Evolutionary conservation across 805 yeast genomes (phyloP), one percentile per base, ranked within the genome.

Genomic region (Osmozyma mogii): DNA sequence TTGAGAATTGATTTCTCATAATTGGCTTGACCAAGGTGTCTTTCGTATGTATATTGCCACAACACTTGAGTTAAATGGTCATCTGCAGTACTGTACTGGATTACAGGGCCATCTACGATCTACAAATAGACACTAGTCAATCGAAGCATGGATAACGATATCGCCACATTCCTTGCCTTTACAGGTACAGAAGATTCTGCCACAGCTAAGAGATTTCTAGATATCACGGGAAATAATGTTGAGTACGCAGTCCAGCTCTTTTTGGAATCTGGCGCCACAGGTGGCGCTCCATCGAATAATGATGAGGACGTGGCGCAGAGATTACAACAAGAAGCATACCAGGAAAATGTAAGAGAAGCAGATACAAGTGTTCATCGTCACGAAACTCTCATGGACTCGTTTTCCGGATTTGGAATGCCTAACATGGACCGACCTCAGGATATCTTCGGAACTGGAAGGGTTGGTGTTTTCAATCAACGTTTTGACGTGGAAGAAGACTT

Each of bases 241-340:
- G 95, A 88, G 34, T 71, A 75, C 13, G 97, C 98, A 0, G 83
- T 92, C 6, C 75, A 85, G 9, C 61, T 92, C 25, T 92, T 61
- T 54, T 78, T 82, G 57, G 97, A 92, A 40, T 40, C 57, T 6
- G 43, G 41, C 26, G 11, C 25, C 16, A 15, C n/a, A 12, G 18
- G 34, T 11, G 18, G 27, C 17, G 38, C 52, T 28, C 54, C 47
- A n/a, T 31, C 47, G 5, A 41, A 47, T 4, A 63, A 64, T 31
- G 77, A 70, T 41, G 81, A 65, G 19, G 74, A 66, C 30, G 37
- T 75, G 30, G 89, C 89, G 1, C 66, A 70, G 34, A 55, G 73
- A 35, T 51, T 81, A 28, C 89, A 80, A 42, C 64, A 66, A 30
- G 83, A 81, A 40, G 74, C 79, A 15, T 78, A 78, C 39, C 55